A percentile compares a stretch with the other conserved stretches of the same genome.
These are phyloP conservation scores for Glaciozyma martinii DNA, from an alignment of 768 basidiomycete genomes.

Conservation along the genomic window DNA sequence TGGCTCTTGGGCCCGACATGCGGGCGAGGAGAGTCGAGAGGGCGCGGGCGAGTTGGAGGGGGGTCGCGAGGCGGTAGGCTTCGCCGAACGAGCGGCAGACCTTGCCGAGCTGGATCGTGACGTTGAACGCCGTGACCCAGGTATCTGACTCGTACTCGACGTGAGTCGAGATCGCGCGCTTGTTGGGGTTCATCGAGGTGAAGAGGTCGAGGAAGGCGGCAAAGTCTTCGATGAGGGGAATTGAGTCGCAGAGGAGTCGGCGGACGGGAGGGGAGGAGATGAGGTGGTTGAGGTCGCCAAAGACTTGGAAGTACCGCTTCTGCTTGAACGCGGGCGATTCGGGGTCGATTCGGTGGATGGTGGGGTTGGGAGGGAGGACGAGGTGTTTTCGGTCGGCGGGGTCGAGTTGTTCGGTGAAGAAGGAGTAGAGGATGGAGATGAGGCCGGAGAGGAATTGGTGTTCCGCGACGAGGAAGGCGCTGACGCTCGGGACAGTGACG, in stretches of 20 bases:
- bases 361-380: slow-evolving; percentile 39
- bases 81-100: slow-evolving; percentile 84
- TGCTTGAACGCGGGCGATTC: slow-evolving; percentile 83
- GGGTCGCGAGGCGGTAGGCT: slow-evolving; percentile 55
- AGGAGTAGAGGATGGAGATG: slow-evolving; percentile 73
- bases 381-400: slow-evolving; percentile 39
- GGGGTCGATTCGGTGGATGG: slow-evolving; percentile 52
- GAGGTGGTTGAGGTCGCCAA: slow-evolving; percentile 60
- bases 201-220: slow-evolving; percentile 75
- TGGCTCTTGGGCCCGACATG: background rate
- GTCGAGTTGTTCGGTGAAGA: slow-evolving; percentile 80
- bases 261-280: slow-evolving; percentile 57
- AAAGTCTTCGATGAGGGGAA: slow-evolving; percentile 60
- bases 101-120: slow-evolving; percentile 78
- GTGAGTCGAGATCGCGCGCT: slow-evolving; percentile 68
- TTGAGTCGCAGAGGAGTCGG: slow-evolving; percentile 60
- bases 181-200: slow-evolving; percentile 86
- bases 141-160: slow-evolving; percentile 95
- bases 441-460: slow-evolving; percentile 67
- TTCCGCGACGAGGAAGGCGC: slow-evolving; percentile 63
- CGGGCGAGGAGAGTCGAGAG: background rate
- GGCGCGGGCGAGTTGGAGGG: slow-evolving; percentile 42
- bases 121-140: slow-evolving; percentile 94
- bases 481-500: slow-evolving; percentile 82
- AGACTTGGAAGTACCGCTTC: slow-evolving; percentile 91